These are phyloP conservation scores for Hammondia hammondi DNA, from an alignment of 169 alveolate genomes.

Conservation along the genomic window DNA sequence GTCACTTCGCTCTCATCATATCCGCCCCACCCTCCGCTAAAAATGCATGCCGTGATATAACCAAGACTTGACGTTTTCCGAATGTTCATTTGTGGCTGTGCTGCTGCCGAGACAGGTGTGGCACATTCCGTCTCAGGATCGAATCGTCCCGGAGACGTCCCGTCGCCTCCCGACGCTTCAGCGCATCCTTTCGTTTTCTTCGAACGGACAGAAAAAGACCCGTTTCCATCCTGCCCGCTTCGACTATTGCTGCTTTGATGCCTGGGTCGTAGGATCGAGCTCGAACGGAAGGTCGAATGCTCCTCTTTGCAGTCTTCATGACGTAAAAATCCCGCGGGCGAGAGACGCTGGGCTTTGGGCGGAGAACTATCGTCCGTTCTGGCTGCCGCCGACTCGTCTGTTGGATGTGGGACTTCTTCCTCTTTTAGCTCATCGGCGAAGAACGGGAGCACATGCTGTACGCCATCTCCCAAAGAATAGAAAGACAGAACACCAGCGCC, in stretches of 20 bases:
- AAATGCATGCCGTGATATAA: slow-evolving; percentile 4
- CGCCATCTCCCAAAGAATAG: slow-evolving; percentile 20
- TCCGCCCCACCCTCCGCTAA: slow-evolving; percentile 59
- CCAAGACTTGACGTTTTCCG: not conserved
- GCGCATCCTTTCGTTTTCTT: not conserved
- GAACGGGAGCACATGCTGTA: slow-evolving; percentile 23
- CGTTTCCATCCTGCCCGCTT: too few relatives aligned
- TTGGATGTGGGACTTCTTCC: not conserved
- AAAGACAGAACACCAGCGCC: not conserved
- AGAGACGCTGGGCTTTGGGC: not conserved
- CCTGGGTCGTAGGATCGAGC: not conserved
- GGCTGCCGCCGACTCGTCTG: not conserved
- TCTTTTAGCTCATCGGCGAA: not conserved
- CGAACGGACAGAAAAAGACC: too few relatives aligned
- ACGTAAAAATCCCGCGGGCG: not conserved
- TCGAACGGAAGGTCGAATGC: not conserved
- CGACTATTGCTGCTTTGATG: too few relatives aligned
- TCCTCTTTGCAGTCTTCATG: not conserved
- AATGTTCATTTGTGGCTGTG: not conserved
- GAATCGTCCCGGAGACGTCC: not conserved
- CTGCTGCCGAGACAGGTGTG: not conserved
- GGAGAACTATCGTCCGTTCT: not conserved
- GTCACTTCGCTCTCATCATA: slow-evolving; percentile 58
- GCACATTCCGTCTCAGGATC: not conserved
- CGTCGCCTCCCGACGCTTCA: not conserved